A percentile compares a stretch with the other conserved stretches of the same genome.
Evolutionary conservation across 2,329 filamentous ascomycete species (phyloP).

Genomic region (Monilinia fructicola): DNA sequence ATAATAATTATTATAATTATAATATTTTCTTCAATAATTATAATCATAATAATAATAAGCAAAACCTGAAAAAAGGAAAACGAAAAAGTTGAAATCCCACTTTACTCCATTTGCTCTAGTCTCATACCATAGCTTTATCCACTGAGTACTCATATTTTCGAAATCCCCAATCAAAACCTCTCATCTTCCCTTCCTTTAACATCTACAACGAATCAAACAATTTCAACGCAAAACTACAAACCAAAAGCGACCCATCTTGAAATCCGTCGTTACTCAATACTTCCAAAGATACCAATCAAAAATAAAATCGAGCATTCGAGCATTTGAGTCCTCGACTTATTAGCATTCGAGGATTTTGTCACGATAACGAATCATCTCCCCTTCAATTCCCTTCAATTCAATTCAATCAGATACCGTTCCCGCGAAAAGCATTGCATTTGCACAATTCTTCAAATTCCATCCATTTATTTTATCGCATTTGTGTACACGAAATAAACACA

Average conservation of each 20-base stretch:
- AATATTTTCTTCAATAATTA: too few species aligned
- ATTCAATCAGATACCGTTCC: not conserved
- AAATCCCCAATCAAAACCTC: conserved; percentile 23
- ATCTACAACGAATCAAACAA: conserved; percentile 24
- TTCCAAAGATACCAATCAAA: conserved; percentile 8
- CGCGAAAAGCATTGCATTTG: not conserved
- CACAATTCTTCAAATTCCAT: not conserved
- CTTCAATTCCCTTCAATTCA: not conserved
- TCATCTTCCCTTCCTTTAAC: conserved; percentile 18
- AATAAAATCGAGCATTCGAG: not conserved
- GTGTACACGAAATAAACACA: conserved; percentile 4
- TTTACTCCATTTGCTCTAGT: not conserved
- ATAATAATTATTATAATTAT: too few species aligned
- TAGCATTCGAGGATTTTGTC: not conserved
- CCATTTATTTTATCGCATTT: conserved; percentile 1
- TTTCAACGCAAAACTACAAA: conserved; percentile 9
- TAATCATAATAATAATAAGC: too few species aligned
- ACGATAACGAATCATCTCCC: conserved; percentile 12
- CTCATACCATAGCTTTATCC: not conserved
- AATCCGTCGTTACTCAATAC: conserved; percentile 11
- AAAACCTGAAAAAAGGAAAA: not conserved
- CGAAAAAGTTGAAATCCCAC: too few species aligned
- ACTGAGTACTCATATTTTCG: conserved; percentile 21
- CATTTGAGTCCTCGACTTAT: too few species aligned
- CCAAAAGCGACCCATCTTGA: conserved; percentile 13